Evolutionary conservation across 352 stramenopile genomes (phyloP), one percentile per base, ranked within the genome.

Genomic region (Phytophthora uliginosa): DNA sequence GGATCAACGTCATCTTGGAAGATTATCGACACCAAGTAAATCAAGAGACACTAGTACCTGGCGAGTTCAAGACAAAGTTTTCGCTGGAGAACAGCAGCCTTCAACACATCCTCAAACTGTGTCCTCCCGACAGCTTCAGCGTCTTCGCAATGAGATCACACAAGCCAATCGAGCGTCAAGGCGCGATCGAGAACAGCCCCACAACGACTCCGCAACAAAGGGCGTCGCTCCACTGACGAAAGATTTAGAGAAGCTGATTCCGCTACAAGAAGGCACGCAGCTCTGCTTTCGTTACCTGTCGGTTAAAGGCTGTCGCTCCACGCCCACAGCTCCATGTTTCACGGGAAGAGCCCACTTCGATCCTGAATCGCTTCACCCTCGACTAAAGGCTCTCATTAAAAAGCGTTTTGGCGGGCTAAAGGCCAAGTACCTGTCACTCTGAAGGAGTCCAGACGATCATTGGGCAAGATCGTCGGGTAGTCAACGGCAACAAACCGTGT

Each of bases 1-100:
- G 51, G 51, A 58, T 58, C 51, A 58, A 58, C 33, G 51, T 58
- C 28, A 58, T 26, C 7, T 17, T 58, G 51, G 51, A 58, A 22
- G 51, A 58, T 26, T 58, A 54, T 54, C 48, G 48, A 54, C 9
- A 10, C 3, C 48, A 54, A 33, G 15, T 54, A 33, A 54, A 20
- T 20, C 48, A 54, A 28, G 48, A 20, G 15, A 54, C 48, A 17
- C 34, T 54, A 17, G 48, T 54, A 54, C 48, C 48, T 54, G 48
- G 48, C 15, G 48, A 24, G 15, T 54, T 54, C 48, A 54, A 33
- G 48, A 54, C 9, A 54, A 54, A 7, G 48, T 54, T 54, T 31
- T 54, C 48, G 48, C 20, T 54, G 48, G 48, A 54, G 48, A 54
- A 54, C 48, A 54, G 48, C 48, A 28, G 48, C 22, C 48, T 54